Conservation (phyloP, 345 rosid genomes). For the Citrus cavaleriei region DNA sequence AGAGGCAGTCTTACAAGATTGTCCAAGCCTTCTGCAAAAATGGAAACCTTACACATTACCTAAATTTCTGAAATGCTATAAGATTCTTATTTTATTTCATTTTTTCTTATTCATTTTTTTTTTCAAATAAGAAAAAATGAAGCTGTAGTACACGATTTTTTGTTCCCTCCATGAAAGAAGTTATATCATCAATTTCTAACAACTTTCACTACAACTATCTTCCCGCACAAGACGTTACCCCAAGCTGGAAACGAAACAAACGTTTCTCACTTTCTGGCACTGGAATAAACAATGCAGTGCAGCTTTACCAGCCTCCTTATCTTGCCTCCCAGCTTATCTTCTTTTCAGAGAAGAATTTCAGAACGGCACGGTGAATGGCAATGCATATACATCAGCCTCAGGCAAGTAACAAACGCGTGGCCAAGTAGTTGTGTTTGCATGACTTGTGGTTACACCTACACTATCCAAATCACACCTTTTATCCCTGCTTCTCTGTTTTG, state of each 20-base stretch:
- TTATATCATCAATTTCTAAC: not conserved
- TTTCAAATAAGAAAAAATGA: not conserved
- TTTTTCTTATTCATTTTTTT: too few species aligned
- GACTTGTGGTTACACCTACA: not conserved
- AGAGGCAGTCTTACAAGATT: too few species aligned
- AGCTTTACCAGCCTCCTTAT: not conserved
- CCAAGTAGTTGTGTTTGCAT: constrained; percentile 15
- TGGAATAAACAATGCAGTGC: not conserved
- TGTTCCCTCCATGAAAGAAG: not conserved
- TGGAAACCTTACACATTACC: not conserved
- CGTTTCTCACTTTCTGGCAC: too few species aligned
- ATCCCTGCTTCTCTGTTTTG: constrained; percentile 7
- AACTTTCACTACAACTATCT: not conserved
- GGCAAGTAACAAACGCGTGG: constrained; percentile 35
- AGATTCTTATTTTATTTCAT: not conserved
- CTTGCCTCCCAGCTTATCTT: not conserved
- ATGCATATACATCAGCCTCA: constrained; percentile 40
- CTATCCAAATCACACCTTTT: constrained; percentile 15
- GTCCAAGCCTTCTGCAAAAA: not conserved
- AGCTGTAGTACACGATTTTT: not conserved
- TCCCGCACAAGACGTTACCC: constrained; percentile 2
- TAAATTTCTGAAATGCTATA: not conserved
- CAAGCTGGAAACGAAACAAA: not conserved
- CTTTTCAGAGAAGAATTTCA: constrained; percentile 16
- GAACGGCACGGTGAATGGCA: constrained; percentile 49